Evolutionary conservation across 2,329 filamentous ascomycete species (phyloP), one percentile per base, ranked within the genome.

Genomic region (Aphanoascus verrucosus): DNA sequence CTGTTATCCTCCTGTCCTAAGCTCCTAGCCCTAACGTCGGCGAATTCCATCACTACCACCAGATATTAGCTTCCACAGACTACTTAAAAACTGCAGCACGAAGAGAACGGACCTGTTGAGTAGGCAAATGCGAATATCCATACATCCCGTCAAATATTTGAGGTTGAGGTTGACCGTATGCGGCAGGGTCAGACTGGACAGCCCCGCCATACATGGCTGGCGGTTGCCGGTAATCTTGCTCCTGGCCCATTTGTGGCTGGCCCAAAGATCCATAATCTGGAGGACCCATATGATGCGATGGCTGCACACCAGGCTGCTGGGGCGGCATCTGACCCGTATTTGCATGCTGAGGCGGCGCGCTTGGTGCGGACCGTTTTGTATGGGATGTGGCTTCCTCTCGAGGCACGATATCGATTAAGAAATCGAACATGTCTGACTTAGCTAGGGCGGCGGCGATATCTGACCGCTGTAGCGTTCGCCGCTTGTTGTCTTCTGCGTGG

Each of bases 351-450:
- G 38, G 51, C 1, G 54, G 49, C 5, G 56, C 49, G 3, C 45
- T 48, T 17, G 53, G 72, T 47, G 72, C 77, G 5, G 83, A 77
- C 59, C 90, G 79, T 74, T 95, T 96, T 40, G 89, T 81, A 66
- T 90, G 88, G 19, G 85, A 83, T 8, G 86, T 80, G 35, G 91
- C 89, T 69, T 98, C 93, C 69, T 98, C 93, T 50, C 93, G 84
- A 2, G 93, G 93, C 5, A 98, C 93, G 57, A 98, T 98, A 67
- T 98, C 93, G 67, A 98, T 98, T 56, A 98, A 77, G 72, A 98
- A 98, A 73, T 98, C 93, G 69, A 98, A 98, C 93, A 98, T 98
- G 74, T 98, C 93, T 19, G 89, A 96, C 73, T 98, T 98, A 56
- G 88, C 86, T 20, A 98, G 77, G 12, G 93, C 93, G 9, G 89